Percentiles rank a stretch among this genome's conserved stretches.
These are phyloP conservation scores for Cytospora schulzeri DNA, from an alignment of 2,329 filamentous ascomycete species.

Conservation along the genomic window DNA sequence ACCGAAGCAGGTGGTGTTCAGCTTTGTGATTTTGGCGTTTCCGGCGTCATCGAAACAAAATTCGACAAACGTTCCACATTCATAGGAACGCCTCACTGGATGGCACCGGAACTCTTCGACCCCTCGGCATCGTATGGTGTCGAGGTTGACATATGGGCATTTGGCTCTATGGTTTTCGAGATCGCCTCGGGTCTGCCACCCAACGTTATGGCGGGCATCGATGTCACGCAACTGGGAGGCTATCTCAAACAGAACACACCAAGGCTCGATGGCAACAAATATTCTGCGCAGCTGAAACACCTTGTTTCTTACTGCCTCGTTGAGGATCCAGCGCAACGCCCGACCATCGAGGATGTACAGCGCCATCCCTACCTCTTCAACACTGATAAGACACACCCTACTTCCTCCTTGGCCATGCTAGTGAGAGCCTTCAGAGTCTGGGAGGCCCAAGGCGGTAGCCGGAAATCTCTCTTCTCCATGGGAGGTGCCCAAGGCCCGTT, in stretches of 20 bases:
- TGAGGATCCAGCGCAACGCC: constrained; percentile 67
- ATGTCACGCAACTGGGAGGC: constrained; percentile 54
- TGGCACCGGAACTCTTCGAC: constrained; percentile 79
- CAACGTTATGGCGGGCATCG: constrained; percentile 60
- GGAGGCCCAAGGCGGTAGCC: constrained; percentile 73
- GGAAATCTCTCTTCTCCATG: constrained; percentile 64
- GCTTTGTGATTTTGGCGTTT: constrained; percentile 83
- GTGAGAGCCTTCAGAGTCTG: constrained; percentile 74
- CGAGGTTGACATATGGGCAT: constrained; percentile 82
- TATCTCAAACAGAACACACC: constrained; percentile 65
- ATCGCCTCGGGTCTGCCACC: constrained; percentile 79
- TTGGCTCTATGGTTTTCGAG: constrained; percentile 78
- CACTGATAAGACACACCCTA: constrained; percentile 65
- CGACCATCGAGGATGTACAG: constrained; percentile 69
- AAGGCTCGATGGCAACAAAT: constrained; percentile 70
- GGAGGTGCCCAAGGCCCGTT: constrained; percentile 59
- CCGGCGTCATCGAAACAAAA: constrained; percentile 74
- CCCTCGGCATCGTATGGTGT: constrained; percentile 66
- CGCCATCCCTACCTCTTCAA: constrained; percentile 69
- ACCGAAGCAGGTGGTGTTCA: constrained; percentile 77
- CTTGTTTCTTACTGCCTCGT: constrained; percentile 75
- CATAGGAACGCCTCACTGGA: constrained; percentile 83
- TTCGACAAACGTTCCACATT: constrained; percentile 78
- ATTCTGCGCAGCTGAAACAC: constrained; percentile 68
- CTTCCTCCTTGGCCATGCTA: constrained; percentile 62